Base-by-base conservation (phyloP, 352 stramenopile genomes). In the Globisporangium camurandrum region DNA sequence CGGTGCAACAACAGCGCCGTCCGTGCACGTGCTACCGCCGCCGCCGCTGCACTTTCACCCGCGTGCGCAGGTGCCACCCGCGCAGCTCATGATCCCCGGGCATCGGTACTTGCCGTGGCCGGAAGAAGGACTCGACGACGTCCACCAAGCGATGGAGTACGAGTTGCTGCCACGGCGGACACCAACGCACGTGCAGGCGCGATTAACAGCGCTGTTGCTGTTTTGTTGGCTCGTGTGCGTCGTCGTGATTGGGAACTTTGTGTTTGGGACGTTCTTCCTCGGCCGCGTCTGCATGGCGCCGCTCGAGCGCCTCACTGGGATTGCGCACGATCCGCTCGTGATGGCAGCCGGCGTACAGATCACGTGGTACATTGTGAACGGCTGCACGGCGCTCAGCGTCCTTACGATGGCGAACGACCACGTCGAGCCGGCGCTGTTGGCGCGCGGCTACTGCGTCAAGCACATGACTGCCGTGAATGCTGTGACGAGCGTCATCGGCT, bases 31-130 rank as follows among this genome's bases (percentile, higher is more conserved):
- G 17, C 56, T 94, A 8, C 61, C 68, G 0, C 78, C 82, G 19
- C 83, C 83, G 6, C 83, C 83, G 37, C 66, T 94, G 5, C 78
- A 89, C 34, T 94, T 94, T 42, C 80, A 94, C 43, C 83, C 78
- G 39, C 74, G 76, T 2, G 74, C 76, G 0, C 72, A 82, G 24
- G 52, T 86, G 22, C 83, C 78, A 20, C 71, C 80, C 33, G 74
- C 84, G n/a, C 64, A 90, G 45, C 56, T 91, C 16, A 75, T 74
- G 28, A 62, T 90, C 16, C 59, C 86, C 46, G 84, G 81, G 0
- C 75, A 82, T 16, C 70, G 81, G 11, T 94, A 93, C 40, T 57
- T 93, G 23, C 81, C 81, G 27, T 93, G 84, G 84, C 81, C 81
- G 9, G 81, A 93, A 64, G 79, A 94, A 50, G 81, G 80, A 17